A percentile compares a stretch with the other conserved stretches of the same genome.
Conservation (phyloP, 2,329 filamentous ascomycete genomes). For the Pseudocercospora fuligena region DNA sequence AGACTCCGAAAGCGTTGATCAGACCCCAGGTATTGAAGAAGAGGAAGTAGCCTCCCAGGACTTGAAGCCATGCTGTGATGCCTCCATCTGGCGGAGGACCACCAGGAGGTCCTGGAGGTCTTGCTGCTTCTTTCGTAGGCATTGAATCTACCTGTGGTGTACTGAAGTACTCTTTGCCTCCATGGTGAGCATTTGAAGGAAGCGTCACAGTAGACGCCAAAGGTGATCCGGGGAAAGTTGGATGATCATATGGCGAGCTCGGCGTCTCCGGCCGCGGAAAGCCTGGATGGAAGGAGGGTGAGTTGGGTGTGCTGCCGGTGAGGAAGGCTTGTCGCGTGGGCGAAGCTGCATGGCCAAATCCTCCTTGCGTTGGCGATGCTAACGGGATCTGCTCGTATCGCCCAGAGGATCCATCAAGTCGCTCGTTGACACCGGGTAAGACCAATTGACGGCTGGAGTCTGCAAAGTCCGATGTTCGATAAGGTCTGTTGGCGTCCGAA, state of each 20-base stretch:
- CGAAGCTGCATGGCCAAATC: slow-evolving; percentile 22
- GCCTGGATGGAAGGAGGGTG: slow-evolving; percentile 27
- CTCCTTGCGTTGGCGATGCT: slow-evolving; percentile 18
- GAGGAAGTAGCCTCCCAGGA: slow-evolving; percentile 52
- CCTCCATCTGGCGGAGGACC: slow-evolving; percentile 50
- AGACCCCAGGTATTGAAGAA: slow-evolving; percentile 58
- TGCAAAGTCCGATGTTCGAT: slow-evolving; percentile 24
- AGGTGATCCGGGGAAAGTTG: slow-evolving; percentile 17
- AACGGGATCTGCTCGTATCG: slow-evolving; percentile 18
- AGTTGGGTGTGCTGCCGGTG: slow-evolving; percentile 15
- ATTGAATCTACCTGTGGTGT: slow-evolving; percentile 1
- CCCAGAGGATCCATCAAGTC: background rate
- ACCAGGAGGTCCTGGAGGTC: slow-evolving; percentile 34
- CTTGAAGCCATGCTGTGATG: slow-evolving; percentile 53
- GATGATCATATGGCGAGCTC: slow-evolving; percentile 21
- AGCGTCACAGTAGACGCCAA: slow-evolving; percentile 17
- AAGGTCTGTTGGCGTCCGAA: slow-evolving; percentile 24
- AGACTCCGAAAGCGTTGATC: slow-evolving; percentile 59
- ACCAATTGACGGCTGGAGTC: slow-evolving; percentile 27
- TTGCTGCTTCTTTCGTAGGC: slow-evolving; percentile 18
- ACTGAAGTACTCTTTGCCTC: slow-evolving; percentile 13
- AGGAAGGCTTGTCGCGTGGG: slow-evolving; percentile 25
- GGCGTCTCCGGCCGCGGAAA: slow-evolving; percentile 30
- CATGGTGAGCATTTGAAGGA: slow-evolving; percentile 19
- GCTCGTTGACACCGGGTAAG: slow-evolving; percentile 17